Base-by-base conservation (phyloP, 129 eudicot genomes). In the Flaveria trinervia region DNA sequence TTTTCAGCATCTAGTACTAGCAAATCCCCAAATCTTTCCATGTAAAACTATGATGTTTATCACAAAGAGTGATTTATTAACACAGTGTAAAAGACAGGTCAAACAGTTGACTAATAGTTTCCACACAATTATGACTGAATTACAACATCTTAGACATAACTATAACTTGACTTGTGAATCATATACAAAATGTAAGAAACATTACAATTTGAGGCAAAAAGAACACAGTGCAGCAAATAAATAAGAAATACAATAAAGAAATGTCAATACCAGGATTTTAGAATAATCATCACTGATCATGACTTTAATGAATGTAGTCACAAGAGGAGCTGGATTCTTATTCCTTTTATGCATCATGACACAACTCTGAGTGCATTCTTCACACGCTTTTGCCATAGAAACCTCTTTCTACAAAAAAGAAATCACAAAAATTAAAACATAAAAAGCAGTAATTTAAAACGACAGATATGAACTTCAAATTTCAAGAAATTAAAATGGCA, bases 361-460 rank as follows among this genome's bases (percentile, higher is more conserved):
- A 85, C 92, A 87, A 70, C 46, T 75, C 48, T 20, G 68, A 4
- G 84, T 66, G 89, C 96, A 89, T 66, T 87, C 96, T 2, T 75
- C 86, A 71, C 96, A 89, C 36, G 83, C 92, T 46, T 85, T 87
- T 77, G 51, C 70, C 77, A 50, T 57, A 8, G 55, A 68, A 70
- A 9, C 51, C 55, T 20, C 26, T 33, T 80, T 52, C 67, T 73
- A 70, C 73, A 8, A 72, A 45, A 51, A 64, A 72, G 71, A 20
- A 36, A 78, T 46, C 62, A 70, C 39, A 69, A 61, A 23, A 67
- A 54, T 41, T n/a, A 23, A 68, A 72, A 50, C 49, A 64, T 39
- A 12, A 62, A 71, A n/a, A 71, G n/a, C 55, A 61, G 26, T 1
- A 70, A 11, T 10, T 44, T 17, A 2, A 51, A 76, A 51, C 30